Percentiles rank a stretch among this genome's conserved stretches.
Conservation (phyloP, 2,329 filamentous ascomycete species). For the Cladosporium sp. region DNA sequence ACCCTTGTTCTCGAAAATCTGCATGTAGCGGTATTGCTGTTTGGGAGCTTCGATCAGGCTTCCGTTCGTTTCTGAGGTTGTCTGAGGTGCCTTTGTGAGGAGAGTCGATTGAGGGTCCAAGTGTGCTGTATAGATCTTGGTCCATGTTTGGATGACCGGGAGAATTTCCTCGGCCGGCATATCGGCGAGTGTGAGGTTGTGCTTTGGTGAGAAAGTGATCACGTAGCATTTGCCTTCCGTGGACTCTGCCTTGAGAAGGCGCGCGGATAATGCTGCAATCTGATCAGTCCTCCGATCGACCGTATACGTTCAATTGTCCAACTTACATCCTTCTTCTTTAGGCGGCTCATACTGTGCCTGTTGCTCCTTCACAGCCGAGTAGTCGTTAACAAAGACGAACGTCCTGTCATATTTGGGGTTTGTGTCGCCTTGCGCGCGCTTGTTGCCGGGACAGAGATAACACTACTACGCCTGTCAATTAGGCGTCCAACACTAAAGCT, state of each 20-base stretch:
- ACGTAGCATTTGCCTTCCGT: conserved; percentile 97
- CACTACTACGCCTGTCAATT: conserved; percentile 52
- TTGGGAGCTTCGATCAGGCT: conserved; percentile 52
- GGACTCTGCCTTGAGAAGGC: conserved; percentile 75
- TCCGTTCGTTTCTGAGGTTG: conserved; percentile 24
- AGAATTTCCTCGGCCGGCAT: conserved; percentile 73
- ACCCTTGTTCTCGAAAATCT: conserved; percentile 99
- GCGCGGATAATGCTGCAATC: conserved; percentile 61
- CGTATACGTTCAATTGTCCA: not conserved
- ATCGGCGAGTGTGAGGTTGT: conserved; percentile 90
- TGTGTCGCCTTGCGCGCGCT: conserved; percentile 76
- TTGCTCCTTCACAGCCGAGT: conserved; percentile 90
- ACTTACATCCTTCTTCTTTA: conserved; percentile 47
- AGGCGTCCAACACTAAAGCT: not conserved
- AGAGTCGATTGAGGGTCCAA: conserved; percentile 69
- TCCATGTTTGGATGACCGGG: conserved; percentile 86
- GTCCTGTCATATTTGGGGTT: conserved; percentile 86
- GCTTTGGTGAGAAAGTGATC: conserved; percentile 84
- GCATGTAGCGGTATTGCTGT: conserved; percentile 90
- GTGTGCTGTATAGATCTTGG: conserved; percentile 79
- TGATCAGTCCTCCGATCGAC: conserved; percentile 5
- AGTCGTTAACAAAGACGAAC: conserved; percentile 96
- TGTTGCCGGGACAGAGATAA: conserved; percentile 90
- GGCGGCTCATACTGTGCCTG: conserved; percentile 71
- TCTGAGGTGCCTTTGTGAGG: conserved; percentile 37